A percentile compares a stretch with the other conserved stretches of the same genome.
These are phyloP conservation scores for Daldinia sp. DNA, from an alignment of 2,329 filamentous ascomycete species.

Conservation along the genomic window DNA sequence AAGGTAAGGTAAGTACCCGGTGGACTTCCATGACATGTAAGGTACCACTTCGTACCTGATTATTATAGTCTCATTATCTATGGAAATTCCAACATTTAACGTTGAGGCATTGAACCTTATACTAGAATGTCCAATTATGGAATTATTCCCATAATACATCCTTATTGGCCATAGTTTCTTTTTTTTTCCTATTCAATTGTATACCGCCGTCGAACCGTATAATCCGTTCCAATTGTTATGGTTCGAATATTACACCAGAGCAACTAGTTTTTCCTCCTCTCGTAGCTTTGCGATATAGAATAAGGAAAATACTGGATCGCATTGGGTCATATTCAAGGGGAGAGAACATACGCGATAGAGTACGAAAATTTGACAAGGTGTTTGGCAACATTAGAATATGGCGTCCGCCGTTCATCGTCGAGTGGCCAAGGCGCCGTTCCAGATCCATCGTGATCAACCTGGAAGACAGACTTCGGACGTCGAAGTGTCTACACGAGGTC, in stretches of 20 bases:
- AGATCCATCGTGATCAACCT: slow-evolving; percentile 48
- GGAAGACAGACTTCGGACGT: slow-evolving; percentile 44
- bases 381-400: slow-evolving; percentile 11
- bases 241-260: no score
- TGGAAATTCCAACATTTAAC: not conserved
- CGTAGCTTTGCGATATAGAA: slow-evolving; percentile 4
- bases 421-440: slow-evolving; percentile 47
- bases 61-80: no score
- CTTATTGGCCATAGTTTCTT: not conserved
- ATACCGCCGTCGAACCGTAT: not conserved
- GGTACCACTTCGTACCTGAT: no score
- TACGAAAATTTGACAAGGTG: not conserved
- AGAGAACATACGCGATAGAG: not conserved
- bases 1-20: no score
- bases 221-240: not conserved
- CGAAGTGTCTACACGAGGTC: slow-evolving; percentile 41
- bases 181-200: not conserved
- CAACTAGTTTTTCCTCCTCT: not conserved
- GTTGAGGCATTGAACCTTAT: no score
- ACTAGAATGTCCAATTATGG: not conserved
- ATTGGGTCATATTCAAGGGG: slow-evolving; percentile 1
- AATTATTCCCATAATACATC: not conserved
- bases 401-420: slow-evolving; percentile 42
- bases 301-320: not conserved
- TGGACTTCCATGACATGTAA: no score